Percentiles rank a stretch among this genome's conserved stretches.
These are phyloP conservation scores for Mycena galopus DNA, from an alignment of 768 basidiomycete species.

Conservation along the genomic window DNA sequence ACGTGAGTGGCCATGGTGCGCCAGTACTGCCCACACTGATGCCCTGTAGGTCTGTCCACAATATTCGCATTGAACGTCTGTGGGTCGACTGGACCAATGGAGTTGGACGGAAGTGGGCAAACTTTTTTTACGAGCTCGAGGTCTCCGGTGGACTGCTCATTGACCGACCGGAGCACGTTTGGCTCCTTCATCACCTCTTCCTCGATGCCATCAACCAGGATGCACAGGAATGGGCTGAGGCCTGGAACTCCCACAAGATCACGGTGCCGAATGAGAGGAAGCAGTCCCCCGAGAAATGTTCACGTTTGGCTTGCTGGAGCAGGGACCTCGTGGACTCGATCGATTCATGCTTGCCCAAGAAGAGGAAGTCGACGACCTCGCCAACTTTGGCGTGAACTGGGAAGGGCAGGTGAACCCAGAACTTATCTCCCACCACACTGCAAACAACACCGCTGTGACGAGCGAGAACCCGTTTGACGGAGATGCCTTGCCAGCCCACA, in stretches of 20 bases:
- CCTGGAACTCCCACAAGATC: conserved; percentile 46
- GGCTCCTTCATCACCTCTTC: conserved; percentile 31
- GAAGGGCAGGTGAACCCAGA: neutral
- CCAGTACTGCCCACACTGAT: neutral
- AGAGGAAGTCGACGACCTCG: neutral
- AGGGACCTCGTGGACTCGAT: conserved; percentile 26
- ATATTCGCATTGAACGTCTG: conserved; percentile 53
- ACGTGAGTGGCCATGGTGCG: conserved; percentile 38
- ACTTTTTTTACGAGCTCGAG: conserved; percentile 53
- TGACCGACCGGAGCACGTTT: conserved; percentile 34
- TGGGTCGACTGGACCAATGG: conserved; percentile 54
- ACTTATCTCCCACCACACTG: neutral
- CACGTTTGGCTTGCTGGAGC: conserved; percentile 31
- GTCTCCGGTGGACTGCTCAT: conserved; percentile 41
- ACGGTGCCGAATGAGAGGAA: neutral
- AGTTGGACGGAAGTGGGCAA: conserved; percentile 52
- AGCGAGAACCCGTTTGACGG: no score
- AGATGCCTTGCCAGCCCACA: no score
- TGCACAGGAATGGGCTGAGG: conserved; percentile 41
- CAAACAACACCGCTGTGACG: no score
- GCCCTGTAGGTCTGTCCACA: conserved; percentile 50
- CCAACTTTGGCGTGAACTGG: conserved; percentile 4
- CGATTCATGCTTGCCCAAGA: neutral
- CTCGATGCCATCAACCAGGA: conserved; percentile 41
- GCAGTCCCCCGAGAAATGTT: conserved; percentile 32